Evolutionary conservation across 306 rosid species (phyloP), one percentile per base, ranked within the genome.

Genomic region (Hippophae tibetana): DNA sequence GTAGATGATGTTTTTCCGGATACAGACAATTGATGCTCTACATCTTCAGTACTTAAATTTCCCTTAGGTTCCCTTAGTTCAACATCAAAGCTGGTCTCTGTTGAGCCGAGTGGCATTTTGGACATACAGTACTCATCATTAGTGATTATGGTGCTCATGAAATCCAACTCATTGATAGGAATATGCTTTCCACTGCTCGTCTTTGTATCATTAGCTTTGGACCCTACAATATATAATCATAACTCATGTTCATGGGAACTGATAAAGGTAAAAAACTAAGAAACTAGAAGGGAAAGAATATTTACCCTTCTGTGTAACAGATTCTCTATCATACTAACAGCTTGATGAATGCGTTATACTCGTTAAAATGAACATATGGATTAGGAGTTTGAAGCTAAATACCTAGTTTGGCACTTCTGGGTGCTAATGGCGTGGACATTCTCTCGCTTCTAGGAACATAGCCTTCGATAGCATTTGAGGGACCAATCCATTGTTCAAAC

Each of bases 381-480:
- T 40, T 46, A 49, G 56, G 63, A 61, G 62, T 56, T 64, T 81
- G 50, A 49, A 14, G 38, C 23, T 3, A 27, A 49, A 74, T 72
- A 84, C 95, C 87, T 80, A 74, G 72, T 62, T 78, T 81, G 43
- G 11, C 63, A 73, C 56, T 74, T 65, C 75, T 88, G 43, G 49
- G 57, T 61, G 73, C 60, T 13, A 64, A 71, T 23, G 68, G 66
- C 77, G 67, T 74, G 18, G 64, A 55, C 47, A 47, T 56, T 41
- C 59, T 52, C 8, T 83, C 81, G 61, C 76, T 76, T 52, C 61
- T 76, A 1, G 95, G 99, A 10, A 92, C 82, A 76, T 92, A 88
- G 8, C 99, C 96, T 76, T 92, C 96, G 67, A 92, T 85, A 18
- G 99, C 96, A 85, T 85, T 83, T 47, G 99, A 83, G 23, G 96